phyloP scores from a whole-genome alignment of 108 stramenopile genomes.

The Parietichytrium sp. region DNA sequence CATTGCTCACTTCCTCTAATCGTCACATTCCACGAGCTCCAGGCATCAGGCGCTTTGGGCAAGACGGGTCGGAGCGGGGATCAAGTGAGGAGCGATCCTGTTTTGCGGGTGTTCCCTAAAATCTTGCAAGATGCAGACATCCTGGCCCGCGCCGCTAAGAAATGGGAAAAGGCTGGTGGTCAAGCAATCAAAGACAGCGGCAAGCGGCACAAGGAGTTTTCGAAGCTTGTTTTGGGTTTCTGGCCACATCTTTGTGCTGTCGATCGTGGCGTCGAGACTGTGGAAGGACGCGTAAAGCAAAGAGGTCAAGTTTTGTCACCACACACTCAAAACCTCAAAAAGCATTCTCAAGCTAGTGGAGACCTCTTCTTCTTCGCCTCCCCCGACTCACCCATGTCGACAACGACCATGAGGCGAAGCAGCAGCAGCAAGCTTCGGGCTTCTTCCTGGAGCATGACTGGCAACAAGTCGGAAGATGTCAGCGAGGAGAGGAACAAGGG shows the following conservation, averaged over 20 bases:
- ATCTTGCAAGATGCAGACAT: not conserved
- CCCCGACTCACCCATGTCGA: too few species aligned
- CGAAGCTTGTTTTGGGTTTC: not conserved
- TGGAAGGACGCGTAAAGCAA: too few species aligned
- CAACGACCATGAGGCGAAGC: too few species aligned
- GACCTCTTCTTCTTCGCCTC: too few species aligned
- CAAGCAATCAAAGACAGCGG: not conserved
- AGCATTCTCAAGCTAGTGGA: too few species aligned
- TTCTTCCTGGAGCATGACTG: too few species aligned
- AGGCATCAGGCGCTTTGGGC: not conserved
- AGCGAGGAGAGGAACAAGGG: too few species aligned
- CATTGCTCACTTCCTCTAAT: not conserved
- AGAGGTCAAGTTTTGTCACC: too few species aligned
- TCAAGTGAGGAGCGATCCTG: not conserved
- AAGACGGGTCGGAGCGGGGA: not conserved
- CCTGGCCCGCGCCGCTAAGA: not conserved
- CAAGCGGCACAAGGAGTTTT: not conserved
- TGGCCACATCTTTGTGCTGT: conserved; percentile 34
- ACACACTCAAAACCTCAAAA: too few species aligned
- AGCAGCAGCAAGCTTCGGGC: too few species aligned
- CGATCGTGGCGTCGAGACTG: conserved; percentile 15
- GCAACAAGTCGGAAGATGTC: too few species aligned
- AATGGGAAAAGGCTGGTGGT: not conserved
- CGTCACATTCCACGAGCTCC: not conserved
- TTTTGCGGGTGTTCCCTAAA: conserved; percentile 3